Conservation (phyloP, 345 rosid species). For the Citrus mangshanensis region DNA sequence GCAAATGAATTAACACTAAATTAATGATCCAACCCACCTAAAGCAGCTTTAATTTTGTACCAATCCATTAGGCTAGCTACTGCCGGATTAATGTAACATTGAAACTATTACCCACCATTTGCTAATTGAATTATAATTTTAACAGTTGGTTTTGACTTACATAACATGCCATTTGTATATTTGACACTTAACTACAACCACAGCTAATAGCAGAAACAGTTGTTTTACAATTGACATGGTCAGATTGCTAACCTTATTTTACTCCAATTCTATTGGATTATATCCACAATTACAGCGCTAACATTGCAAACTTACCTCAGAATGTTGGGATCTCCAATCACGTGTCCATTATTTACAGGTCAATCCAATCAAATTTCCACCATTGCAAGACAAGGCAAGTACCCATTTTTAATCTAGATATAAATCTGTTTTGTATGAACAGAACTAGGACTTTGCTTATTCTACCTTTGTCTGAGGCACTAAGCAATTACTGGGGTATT, state of each 20-base stretch:
- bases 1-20: not conserved
- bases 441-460: conserved; percentile 34
- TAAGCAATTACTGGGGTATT: not conserved
- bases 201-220: conserved; percentile 1
- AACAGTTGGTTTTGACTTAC: not conserved
- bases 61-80: not conserved
- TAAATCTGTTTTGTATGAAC: conserved; percentile 34
- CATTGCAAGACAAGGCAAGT: conserved; percentile 26
- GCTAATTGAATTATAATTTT: not conserved
- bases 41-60: not conserved
- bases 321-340: conserved; percentile 37
- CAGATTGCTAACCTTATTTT: conserved; percentile 43
- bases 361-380: conserved; percentile 16
- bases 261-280: conserved; percentile 23
- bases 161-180: not conserved
- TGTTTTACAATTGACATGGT: conserved; percentile 32
- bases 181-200: not conserved
- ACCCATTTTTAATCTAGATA: conserved; percentile 28
- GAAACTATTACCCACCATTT: too few relatives aligned
- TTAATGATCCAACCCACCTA: not conserved
- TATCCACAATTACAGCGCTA: not conserved
- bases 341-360: conserved; percentile 33
- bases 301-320: too few relatives aligned
- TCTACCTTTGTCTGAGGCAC: conserved; percentile 37
- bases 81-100: too few relatives aligned